Evolutionary conservation across 257 asterid genomes (phyloP).

Genomic region (Euphrasia confusa): DNA sequence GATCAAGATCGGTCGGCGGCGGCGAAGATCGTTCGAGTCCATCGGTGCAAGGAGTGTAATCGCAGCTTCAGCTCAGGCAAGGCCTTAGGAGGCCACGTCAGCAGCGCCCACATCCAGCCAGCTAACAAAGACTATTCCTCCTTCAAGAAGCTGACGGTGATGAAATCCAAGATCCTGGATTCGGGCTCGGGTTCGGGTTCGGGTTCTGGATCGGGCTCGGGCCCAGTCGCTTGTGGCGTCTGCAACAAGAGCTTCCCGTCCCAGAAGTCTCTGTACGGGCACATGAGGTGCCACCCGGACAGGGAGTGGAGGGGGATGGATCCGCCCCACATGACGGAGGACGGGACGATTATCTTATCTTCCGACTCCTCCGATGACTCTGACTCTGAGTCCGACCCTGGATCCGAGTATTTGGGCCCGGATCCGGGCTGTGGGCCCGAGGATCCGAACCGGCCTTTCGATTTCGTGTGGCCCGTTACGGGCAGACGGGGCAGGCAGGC

Average conservation of each 20-base stretch:
- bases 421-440: neutral
- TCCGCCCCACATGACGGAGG: neutral
- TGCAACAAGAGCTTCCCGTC: conserved; percentile 41
- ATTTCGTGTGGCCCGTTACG: conserved; percentile 30
- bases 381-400: no score
- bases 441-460: neutral
- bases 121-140: conserved; percentile 39
- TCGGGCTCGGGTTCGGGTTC: conserved; percentile 1
- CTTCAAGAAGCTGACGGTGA: conserved; percentile 14
- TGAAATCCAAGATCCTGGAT: conserved; percentile 12
- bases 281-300: conserved; percentile 69
- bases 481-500: conserved; percentile 24
- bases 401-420: no score
- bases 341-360: no score
- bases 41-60: conserved; percentile 39
- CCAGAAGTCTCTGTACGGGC: conserved; percentile 51
- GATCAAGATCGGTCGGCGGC: neutral
- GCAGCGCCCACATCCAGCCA: conserved; percentile 69
- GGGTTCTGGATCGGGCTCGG: neutral
- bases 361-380: no score
- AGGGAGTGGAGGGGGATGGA: conserved; percentile 47
- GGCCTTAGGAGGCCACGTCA: conserved; percentile 78
- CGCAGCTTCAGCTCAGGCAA: conserved; percentile 53
- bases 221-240: neutral
- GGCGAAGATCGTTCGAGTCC: conserved; percentile 14